These are phyloP conservation scores for Saccharomycopsis hybrid DNA, from an alignment of 1,139 yeast species.

Conservation along the genomic window DNA sequence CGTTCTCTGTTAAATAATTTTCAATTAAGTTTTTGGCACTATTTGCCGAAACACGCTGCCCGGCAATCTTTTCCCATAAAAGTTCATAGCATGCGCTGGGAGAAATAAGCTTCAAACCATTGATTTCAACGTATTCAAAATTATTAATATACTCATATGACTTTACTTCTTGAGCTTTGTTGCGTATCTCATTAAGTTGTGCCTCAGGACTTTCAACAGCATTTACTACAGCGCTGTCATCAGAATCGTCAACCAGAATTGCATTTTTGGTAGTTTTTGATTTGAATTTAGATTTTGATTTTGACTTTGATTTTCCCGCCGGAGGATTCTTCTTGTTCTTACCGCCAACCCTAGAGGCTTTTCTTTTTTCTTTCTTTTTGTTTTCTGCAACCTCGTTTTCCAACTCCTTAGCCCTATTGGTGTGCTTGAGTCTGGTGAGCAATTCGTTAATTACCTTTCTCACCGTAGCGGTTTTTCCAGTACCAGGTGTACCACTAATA, in stretches of 20 bases:
- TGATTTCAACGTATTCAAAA: constrained; percentile 78
- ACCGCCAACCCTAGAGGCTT: background rate
- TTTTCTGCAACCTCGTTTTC: background rate
- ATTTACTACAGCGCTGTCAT: constrained; percentile 27
- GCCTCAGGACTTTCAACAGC: constrained; percentile 36
- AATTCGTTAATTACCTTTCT: constrained; percentile 76
- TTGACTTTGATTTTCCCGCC: no score
- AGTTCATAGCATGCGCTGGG: constrained; percentile 83
- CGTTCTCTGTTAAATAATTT: constrained; percentile 14
- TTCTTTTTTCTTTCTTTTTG: background rate
- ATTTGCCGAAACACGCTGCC: constrained; percentile 53
- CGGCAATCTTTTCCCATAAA: constrained; percentile 71
- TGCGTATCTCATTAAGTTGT: background rate
- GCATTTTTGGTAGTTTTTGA: no score
- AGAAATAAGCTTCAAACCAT: constrained; percentile 80
- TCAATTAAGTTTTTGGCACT: constrained; percentile 38
- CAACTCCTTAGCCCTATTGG: background rate
- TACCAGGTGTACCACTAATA: constrained; percentile 96
- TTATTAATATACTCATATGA: constrained; percentile 31
- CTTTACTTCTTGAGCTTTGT: constrained; percentile 4
- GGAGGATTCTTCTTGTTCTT: background rate
- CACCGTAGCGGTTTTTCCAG: constrained; percentile 93
- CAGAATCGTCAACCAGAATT: background rate
- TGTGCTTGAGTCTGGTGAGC: constrained; percentile 24
- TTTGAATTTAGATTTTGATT: background rate